These are phyloP conservation scores for Fusarium setosum DNA, from an alignment of 2,329 filamentous ascomycete genomes.

Conservation along the genomic window DNA sequence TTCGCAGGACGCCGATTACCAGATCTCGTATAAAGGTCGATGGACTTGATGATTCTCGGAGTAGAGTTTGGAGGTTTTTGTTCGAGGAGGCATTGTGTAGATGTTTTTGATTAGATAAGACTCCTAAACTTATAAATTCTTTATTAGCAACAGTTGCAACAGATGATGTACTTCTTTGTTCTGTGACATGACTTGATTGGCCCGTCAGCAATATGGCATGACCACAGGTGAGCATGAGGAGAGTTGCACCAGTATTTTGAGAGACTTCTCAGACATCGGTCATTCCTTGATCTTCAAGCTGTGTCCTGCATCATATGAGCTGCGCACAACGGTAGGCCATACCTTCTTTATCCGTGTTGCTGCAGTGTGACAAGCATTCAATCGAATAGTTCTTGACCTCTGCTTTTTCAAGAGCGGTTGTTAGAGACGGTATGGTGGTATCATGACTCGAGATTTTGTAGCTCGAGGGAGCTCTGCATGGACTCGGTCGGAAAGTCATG, in stretches of 20 bases:
- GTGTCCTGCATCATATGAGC: too few species aligned
- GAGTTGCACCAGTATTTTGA: too few species aligned
- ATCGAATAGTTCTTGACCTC: background rate
- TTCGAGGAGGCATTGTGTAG: background rate
- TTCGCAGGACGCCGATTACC: background rate
- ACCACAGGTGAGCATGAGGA: background rate
- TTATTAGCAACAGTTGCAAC: background rate
- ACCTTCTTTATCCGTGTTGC: too few species aligned
- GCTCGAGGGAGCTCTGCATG: background rate
- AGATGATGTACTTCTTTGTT: background rate
- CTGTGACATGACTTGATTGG: background rate
- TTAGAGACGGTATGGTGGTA: background rate
- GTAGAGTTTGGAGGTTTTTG: background rate
- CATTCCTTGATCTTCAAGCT: too few species aligned
- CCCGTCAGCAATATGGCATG: background rate
- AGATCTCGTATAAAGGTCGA: background rate
- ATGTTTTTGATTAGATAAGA: slow-evolving; percentile 6
- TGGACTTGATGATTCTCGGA: background rate
- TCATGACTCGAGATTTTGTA: background rate
- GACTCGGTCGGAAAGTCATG: background rate
- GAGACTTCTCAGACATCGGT: too few species aligned
- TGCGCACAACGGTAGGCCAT: too few species aligned
- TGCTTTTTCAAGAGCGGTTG: background rate
- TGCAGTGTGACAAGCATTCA: background rate
- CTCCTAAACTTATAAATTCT: background rate